These are phyloP conservation scores for Neurospora cerealis DNA, from an alignment of 495 filamentous ascomycete species.

Conservation along the genomic window DNA sequence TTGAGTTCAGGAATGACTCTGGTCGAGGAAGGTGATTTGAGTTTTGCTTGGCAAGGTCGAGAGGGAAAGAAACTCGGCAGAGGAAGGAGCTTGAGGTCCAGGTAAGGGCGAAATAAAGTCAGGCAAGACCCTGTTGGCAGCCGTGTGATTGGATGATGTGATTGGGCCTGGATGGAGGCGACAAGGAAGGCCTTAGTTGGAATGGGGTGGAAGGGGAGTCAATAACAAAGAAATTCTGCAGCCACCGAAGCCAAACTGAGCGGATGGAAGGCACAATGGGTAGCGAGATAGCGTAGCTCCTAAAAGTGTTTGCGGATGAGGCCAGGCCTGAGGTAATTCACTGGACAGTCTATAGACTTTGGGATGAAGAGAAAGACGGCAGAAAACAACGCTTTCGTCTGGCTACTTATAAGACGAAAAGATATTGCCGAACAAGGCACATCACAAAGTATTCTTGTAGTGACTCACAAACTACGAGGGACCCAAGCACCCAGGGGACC, in stretches of 20 bases:
- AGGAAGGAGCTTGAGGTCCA: background rate
- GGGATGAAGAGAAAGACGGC: background rate
- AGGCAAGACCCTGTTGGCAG: background rate
- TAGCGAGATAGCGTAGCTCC: background rate
- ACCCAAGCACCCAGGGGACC: background rate
- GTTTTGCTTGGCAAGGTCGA: background rate
- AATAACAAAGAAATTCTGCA: slow-evolving; percentile 4
- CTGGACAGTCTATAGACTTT: background rate
- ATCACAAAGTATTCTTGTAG: background rate
- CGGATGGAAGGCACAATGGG: background rate
- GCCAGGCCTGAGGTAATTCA: background rate
- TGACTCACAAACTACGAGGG: background rate
- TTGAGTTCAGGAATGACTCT: background rate
- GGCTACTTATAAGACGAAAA: background rate
- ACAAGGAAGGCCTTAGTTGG: background rate
- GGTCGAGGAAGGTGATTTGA: background rate
- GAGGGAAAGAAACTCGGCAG: background rate
- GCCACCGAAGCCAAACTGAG: background rate
- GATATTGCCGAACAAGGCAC: background rate
- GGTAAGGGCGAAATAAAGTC: background rate
- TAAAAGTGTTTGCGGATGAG: background rate
- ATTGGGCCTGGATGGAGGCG: background rate
- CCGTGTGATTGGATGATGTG: background rate
- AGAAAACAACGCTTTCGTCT: background rate
- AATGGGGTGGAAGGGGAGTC: background rate